These are phyloP conservation scores for Aspergillus quadricinctus DNA, from an alignment of 2,329 filamentous ascomycete genomes.

Conservation along the genomic window DNA sequence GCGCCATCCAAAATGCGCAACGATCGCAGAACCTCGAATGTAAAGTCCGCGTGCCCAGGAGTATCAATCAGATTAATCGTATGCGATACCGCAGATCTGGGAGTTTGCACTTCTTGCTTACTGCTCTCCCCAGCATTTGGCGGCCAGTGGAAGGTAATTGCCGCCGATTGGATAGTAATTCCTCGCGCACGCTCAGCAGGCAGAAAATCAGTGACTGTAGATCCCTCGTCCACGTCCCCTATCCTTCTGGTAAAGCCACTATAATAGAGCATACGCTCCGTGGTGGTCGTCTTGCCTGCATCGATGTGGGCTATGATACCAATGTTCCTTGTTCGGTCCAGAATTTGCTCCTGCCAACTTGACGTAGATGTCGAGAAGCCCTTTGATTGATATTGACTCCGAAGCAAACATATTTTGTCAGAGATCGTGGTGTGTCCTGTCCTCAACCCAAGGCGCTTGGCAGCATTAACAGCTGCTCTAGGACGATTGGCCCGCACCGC, in stretches of 20 bases:
- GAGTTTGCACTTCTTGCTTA: slow-evolving; percentile 26
- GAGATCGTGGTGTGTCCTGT: neutral
- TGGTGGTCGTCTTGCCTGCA: slow-evolving; percentile 97
- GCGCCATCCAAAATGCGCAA: slow-evolving; percentile 83
- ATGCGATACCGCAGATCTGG: slow-evolving; percentile 54
- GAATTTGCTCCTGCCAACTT: slow-evolving; percentile 25
- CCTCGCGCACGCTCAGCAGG: slow-evolving; percentile 87
- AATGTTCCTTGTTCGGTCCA: slow-evolving; percentile 79
- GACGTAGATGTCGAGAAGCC: slow-evolving; percentile 26
- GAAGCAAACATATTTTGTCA: neutral
- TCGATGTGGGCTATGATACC: slow-evolving; percentile 99
- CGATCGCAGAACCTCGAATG: slow-evolving; percentile 91
- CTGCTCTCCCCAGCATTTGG: slow-evolving; percentile 35
- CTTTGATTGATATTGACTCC: slow-evolving; percentile 3
- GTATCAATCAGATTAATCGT: slow-evolving; percentile 93
- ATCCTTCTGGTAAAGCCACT: slow-evolving; percentile 83
- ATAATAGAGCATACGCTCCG: slow-evolving; percentile 98
- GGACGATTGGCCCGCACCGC: slow-evolving; percentile 16
- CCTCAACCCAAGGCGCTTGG: slow-evolving; percentile 5
- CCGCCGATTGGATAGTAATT: slow-evolving; percentile 96
- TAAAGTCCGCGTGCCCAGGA: slow-evolving; percentile 94
- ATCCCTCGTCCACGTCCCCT: slow-evolving; percentile 93
- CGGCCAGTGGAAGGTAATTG: slow-evolving; percentile 94
- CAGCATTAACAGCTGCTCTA: slow-evolving; percentile 1
- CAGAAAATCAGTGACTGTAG: slow-evolving; percentile 94